phyloP scores from a whole-genome alignment of 495 filamentous ascomycete species.

The Penicillium desertorum region DNA sequence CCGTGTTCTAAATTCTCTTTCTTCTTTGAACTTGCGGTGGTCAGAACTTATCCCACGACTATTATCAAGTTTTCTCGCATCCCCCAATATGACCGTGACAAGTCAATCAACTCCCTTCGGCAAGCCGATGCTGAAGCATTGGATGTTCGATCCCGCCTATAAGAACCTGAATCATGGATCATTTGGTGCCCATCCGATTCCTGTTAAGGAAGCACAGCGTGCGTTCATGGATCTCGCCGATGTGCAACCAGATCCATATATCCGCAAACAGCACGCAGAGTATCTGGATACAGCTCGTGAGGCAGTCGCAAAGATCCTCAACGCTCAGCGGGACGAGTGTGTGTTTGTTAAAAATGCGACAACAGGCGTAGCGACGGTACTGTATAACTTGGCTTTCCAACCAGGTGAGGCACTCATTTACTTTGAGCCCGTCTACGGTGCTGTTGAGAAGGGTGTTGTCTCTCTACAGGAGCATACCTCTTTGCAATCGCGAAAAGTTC shows the following conservation, averaged over 20 bases:
- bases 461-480: conserved; percentile 63
- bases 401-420: conserved; percentile 61
- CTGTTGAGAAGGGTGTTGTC: conserved; percentile 66
- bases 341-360: conserved; percentile 85
- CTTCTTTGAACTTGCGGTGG: not conserved
- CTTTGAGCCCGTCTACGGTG: conserved; percentile 76
- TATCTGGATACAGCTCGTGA: conserved; percentile 62
- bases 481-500: conserved; percentile 40
- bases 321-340: conserved; percentile 58
- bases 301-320: conserved; percentile 62
- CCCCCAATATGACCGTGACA: conserved; percentile 1
- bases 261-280: conserved; percentile 58
- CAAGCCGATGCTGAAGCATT: conserved; percentile 62
- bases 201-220: conserved; percentile 57
- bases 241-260: conserved; percentile 67
- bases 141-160: conserved; percentile 66
- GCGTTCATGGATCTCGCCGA: conserved; percentile 62
- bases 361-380: conserved; percentile 73
- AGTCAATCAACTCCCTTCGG: conserved; percentile 49
- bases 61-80: not conserved
- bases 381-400: conserved; percentile 65
- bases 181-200: conserved; percentile 70
- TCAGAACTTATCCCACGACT: not conserved
- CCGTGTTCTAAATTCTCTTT: not conserved
- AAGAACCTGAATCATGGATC: conserved; percentile 85